Base-by-base conservation (phyloP, 1,284 basidiomycete genomes). In the Trametes polyzona region DNA sequence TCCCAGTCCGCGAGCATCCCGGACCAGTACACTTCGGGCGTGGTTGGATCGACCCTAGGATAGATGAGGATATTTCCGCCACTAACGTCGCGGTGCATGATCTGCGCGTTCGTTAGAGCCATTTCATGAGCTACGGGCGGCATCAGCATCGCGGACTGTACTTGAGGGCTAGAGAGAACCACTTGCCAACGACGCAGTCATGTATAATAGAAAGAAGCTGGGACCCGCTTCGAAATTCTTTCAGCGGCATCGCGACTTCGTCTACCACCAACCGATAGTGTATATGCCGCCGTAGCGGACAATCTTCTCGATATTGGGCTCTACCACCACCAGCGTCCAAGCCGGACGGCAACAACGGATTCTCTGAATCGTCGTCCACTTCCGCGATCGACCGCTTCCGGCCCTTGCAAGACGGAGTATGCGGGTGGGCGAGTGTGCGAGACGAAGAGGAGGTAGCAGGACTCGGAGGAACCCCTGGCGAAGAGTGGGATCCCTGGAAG, bases 191-290 rank as follows among this genome's bases (percentile, higher is more conserved):
- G 14, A 47, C 17, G 36, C 52, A 54, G 30, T 40, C 27, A 6
- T 23, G 7, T 2, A 47, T 19, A 8, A 47, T 8, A 7, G 7
- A 8, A 3, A 47, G 35, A 5, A 55, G 30, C 14, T 55, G 36
- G 12, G n/a, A 5, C 14, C 39, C 46, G 17, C 26, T 27, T 17
- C 10, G 12, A 26, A 55, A 37, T 6, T 48, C 32, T 3, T 17
- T 27, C 8, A 58, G 33, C 1, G 51, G 52, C 16, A 54, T 37
- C 2, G 32, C 52, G 5, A 58, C 47, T 29, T 58, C 57, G 33
- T 53, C 29, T 8, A 50, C 57, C 1, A 54, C 57, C 2, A 58
- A 16, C 12, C 57, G 47, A 17, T 53, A 53, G 24, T 58, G 57
- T 16, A 21, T 40, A 17, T 54, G 57, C 6, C 47, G 47, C 2